Conservation (phyloP, 306 rosid species). For the Prunus campanulata region DNA sequence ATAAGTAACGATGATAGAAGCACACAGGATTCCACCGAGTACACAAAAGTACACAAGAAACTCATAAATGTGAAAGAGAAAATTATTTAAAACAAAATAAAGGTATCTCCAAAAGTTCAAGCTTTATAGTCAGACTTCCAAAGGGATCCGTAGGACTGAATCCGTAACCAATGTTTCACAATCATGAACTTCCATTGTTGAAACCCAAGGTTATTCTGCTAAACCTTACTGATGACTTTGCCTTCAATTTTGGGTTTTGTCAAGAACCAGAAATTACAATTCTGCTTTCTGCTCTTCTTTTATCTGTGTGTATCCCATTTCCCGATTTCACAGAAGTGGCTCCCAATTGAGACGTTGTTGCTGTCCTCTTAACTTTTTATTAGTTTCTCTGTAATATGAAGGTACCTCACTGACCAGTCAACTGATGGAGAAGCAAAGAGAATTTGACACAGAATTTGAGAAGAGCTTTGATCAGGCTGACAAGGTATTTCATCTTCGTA, state of each 20-base stretch:
- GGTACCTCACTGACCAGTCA: conserved; percentile 70
- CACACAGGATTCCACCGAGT: neutral
- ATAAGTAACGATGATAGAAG: neutral
- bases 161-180: neutral
- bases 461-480: conserved; percentile 52
- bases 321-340: neutral
- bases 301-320: neutral
- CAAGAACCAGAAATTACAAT: neutral
- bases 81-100: neutral
- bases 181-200: neutral
- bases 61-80: neutral
- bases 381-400: conserved; percentile 24
- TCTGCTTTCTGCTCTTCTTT: neutral
- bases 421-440: conserved; percentile 70
- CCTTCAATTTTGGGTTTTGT: neutral
- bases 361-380: neutral
- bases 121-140: neutral
- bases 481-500: conserved; percentile 46
- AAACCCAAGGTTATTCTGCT: neutral
- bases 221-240: neutral
- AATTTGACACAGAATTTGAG: conserved; percentile 77
- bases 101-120: neutral
- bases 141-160: neutral
- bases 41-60: neutral
- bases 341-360: neutral